Base-by-base conservation (phyloP, 192 early-diverging fungal genomes). In the Gamsiella multidivaricata region DNA sequence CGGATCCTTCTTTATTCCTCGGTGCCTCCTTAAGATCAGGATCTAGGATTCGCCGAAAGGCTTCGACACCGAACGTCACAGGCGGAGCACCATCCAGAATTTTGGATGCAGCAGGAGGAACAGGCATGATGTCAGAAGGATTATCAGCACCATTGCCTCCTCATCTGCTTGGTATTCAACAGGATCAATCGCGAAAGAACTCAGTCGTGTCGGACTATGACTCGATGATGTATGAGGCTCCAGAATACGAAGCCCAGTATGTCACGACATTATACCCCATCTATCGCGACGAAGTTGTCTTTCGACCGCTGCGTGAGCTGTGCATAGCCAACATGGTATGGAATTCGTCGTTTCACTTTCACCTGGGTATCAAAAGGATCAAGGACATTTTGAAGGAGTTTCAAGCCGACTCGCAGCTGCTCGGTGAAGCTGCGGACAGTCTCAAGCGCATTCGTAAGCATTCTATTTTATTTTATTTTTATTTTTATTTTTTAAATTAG, bases 321-420 rank as follows among this genome's bases (percentile, higher is more conserved):
- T 78, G 74, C 36, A 63, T 78, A 5, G 74, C 74, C 15, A 78
- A 67, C 31, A 68, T 78, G 74, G 65, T 69, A 8, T 78, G 74
- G 74, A 78, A 78, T 14, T 78, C 74, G 22, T 78, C 74, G 5
- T 69, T 78, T 20, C 74, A 78, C 39, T 78, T 78, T 28, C 74
- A 78, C 26, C 31, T 78, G 28, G 74, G 60, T 1, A 54, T 78
- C 46, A 78, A 78, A 33, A 78, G 69, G 31, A 69, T 78, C 37
- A 78, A 78, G 49, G 74, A 78, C 20, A 69, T 78, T 12, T 45
- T 78, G 15, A 69, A 63, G 41, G 74, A 78, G 14, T 78, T 69
- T 22, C 74, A 78, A 32, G 61, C 52, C 0, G 74, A 78, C 37
- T 63, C 60, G 3, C 60, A 61, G 22, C 31, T 69, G 1, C 49